Evolutionary conservation across 2,329 filamentous ascomycete genomes (phyloP).

Genomic region (Setomelanomma holmii): DNA sequence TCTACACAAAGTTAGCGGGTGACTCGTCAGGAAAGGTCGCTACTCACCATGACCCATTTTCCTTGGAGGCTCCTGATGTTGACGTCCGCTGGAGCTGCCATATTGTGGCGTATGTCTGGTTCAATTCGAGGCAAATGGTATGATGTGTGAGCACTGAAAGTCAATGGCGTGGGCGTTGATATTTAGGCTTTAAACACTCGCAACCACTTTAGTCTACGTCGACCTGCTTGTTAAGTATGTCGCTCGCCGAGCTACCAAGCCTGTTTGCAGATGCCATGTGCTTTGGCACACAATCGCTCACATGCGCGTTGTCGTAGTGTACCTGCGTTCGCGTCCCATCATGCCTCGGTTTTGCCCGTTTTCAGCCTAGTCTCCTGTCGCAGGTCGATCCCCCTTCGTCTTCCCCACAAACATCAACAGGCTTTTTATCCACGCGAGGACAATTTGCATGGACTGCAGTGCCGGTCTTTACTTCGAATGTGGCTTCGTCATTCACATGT

Average conservation of each 20-base stretch:
- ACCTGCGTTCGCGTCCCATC: constrained; percentile 11
- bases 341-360: constrained; percentile 27
- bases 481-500: too few relatives aligned
- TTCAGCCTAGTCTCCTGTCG: constrained; percentile 8
- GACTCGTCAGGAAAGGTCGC: background rate
- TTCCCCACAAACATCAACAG: background rate
- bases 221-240: constrained; percentile 17
- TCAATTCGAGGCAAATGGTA: too few relatives aligned
- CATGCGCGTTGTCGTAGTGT: constrained; percentile 16
- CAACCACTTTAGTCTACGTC: background rate
- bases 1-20: constrained; percentile 57
- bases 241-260: constrained; percentile 14
- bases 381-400: background rate
- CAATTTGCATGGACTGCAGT: too few relatives aligned
- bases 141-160: too few relatives aligned
- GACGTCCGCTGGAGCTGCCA: constrained; percentile 47
- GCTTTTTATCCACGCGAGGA: too few relatives aligned
- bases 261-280: constrained; percentile 9
- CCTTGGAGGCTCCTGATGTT: constrained; percentile 48
- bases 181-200: background rate
- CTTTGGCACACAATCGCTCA: constrained; percentile 20
- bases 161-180: background rate
- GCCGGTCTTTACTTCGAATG: too few relatives aligned
- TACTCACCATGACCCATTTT: constrained; percentile 48
- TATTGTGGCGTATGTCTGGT: constrained; percentile 19